Evolutionary conservation across 495 filamentous ascomycete species (phyloP).

Genomic region (Penicillium canescens): DNA sequence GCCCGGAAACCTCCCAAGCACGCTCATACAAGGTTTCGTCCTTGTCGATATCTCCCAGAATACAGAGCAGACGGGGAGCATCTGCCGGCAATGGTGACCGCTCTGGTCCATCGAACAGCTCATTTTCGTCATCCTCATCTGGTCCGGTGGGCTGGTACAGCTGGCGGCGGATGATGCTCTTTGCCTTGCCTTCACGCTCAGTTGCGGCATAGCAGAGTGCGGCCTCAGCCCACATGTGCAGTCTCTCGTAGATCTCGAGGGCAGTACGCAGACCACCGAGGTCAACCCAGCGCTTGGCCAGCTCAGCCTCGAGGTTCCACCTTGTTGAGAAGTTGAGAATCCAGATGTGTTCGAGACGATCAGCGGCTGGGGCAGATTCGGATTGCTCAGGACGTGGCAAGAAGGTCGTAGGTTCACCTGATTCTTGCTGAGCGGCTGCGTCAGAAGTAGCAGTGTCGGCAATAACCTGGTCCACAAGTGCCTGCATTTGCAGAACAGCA

Average conservation of each 20-base stretch:
- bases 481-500: constrained; percentile 90
- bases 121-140: constrained; percentile 49
- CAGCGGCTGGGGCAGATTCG: constrained; percentile 74
- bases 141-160: constrained; percentile 64
- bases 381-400: constrained; percentile 72
- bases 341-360: constrained; percentile 81
- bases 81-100: constrained; percentile 71
- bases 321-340: constrained; percentile 78
- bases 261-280: constrained; percentile 87
- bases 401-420: constrained; percentile 64
- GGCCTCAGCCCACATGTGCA: constrained; percentile 94
- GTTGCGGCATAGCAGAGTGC: constrained; percentile 84
- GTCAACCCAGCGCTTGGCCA: constrained; percentile 85
- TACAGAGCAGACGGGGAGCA: constrained; percentile 88
- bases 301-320: constrained; percentile 92
- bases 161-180: constrained; percentile 68
- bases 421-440: constrained; percentile 29
- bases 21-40: constrained; percentile 73
- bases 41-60: constrained; percentile 85
- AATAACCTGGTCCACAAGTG: constrained; percentile 92
- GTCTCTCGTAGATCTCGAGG: constrained; percentile 91
- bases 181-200: constrained; percentile 82
- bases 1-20: constrained; percentile 83
- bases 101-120: constrained; percentile 61
- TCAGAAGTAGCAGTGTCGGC: constrained; percentile 69